Evolutionary conservation across 2,329 filamentous ascomycete species (phyloP), one percentile per base, ranked within the genome.

Genomic region (Penicillium nordicum): DNA sequence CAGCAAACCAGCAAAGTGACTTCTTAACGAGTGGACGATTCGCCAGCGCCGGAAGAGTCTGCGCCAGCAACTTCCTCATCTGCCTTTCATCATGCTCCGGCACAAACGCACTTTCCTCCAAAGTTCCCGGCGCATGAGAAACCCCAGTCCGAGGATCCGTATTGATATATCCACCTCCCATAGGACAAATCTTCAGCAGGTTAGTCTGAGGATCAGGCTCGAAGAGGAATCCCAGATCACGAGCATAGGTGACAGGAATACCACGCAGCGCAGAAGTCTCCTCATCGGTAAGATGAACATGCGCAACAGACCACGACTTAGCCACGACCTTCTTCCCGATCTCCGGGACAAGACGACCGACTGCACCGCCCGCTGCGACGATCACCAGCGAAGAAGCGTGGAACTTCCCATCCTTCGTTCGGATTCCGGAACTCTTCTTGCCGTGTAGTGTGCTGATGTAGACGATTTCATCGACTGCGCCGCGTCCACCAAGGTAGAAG

Each of bases 151-250:
- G 66, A 1, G 64, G 66, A 57, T 83, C 79, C 12, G 79, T 80
- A 42, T 84, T 82, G 48, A 77, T 75, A 59, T 77, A 84, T 0
- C 84, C 85, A 0, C 79, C 81, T 2, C 83, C 83, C 67, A 82
- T 78, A 0, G 83, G 82, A 61, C 83, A 86, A 10, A 88, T 64
- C 70, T 88, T 87, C 42, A 87, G 70, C 5, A 86, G 68, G 23
- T 79, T 78, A 0, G 83, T 86, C 58, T 78, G 75, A 0, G 77
- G 80, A 60, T 87, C 84, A 0, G 85, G 84, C 67, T 87, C 85
- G 55, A 87, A 87, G 71, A 85, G 84, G 74, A 87, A 87, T 0
- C 84, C 84, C 0, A 87, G 72, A 58, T 87, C 84, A 2, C 84
- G 79, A 1, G 81, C 80, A 50, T 86, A 84, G 0, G 81, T 84